Conservation (phyloP, 2,329 filamentous ascomycete species). For the Fusarium napiforme region DNA sequence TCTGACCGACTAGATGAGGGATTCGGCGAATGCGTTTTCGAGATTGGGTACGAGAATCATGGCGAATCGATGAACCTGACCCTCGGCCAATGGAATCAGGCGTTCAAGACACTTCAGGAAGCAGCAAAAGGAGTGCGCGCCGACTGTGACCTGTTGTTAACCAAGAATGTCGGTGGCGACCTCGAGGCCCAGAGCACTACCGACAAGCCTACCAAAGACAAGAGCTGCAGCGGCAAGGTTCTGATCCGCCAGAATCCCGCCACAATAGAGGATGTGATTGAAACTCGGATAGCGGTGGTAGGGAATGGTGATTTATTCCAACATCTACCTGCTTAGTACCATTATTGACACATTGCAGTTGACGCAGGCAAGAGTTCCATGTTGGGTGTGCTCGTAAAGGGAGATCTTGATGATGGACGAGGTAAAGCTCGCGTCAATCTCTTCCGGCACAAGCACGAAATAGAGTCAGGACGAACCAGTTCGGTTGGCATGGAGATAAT, state of each 20-base stretch:
- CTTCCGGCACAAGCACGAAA: constrained; percentile 97
- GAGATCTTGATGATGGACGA: constrained; percentile 91
- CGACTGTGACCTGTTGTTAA: constrained; percentile 84
- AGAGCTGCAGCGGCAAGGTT: constrained; percentile 84
- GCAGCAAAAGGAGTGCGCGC: constrained; percentile 74
- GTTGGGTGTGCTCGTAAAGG: constrained; percentile 94
- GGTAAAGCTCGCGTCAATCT: constrained; percentile 94
- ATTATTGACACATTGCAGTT: constrained; percentile 61
- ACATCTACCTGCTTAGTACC: not conserved
- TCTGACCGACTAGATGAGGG: constrained; percentile 80
- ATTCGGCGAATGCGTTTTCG: constrained; percentile 89
- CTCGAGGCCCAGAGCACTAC: constrained; percentile 72
- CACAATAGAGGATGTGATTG: constrained; percentile 87
- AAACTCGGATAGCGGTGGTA: constrained; percentile 95
- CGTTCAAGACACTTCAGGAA: constrained; percentile 71
- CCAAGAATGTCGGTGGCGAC: constrained; percentile 86
- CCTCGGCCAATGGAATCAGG: constrained; percentile 78
- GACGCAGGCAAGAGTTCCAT: constrained; percentile 98
- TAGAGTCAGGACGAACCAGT: constrained; percentile 93
- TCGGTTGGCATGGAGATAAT: constrained; percentile 99
- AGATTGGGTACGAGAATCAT: constrained; percentile 90
- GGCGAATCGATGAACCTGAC: constrained; percentile 85
- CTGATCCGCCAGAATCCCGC: constrained; percentile 80
- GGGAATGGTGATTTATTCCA: constrained; percentile 75
- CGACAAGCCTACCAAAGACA: constrained; percentile 70